Evolutionary conservation across 768 basidiomycete genomes (phyloP), one percentile per base, ranked within the genome.

Genomic region (Trametes sanguinea): DNA sequence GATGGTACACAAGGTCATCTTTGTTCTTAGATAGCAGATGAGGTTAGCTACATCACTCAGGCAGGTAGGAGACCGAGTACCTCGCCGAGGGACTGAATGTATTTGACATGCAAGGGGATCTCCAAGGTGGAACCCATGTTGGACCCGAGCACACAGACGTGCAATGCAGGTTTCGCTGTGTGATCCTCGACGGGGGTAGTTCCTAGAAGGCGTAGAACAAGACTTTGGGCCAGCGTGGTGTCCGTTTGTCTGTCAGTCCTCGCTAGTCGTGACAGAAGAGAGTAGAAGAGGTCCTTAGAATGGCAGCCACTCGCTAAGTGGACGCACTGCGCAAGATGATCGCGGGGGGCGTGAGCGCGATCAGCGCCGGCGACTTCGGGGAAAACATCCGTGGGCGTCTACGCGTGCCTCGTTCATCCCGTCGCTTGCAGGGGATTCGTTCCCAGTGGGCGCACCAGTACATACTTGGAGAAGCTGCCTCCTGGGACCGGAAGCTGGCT

Each of bases 1-100:
- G 80, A 73, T 96, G 93, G 76, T 96, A 96, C 1, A 83, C 80
- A 16, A 97, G 81, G 65, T 94, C 93, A 78, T 93, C 86, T 60
- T 89, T 88, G 75, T 79, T 88, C 91, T 91, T 68, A n/a, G 35
- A 37, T 11, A 4, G 51, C 17, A 27, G 17, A 35, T 22, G 27
- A 51, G 39, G 29, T 61, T 37, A 51, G 44, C 11, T 37, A 8
- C n/a, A 62, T 14, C 35, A 44, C 61, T 13, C 35, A 43, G 7
- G 13, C 50, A 11, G 27, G 14, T 13, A 8, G 3, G 16, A 35
- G 3, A 30, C 39, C 16, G 60, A 75, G 16, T 46, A 79, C 82
- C 66, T 79, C 73, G 59, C 82, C 82, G n/a, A 85, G 74, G 7
- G 77, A 75, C 63, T 83, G 80, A 51, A 85, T 82, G 68, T 83